A percentile compares a stretch with the other conserved stretches of the same genome.
phyloP scores from a whole-genome alignment of 176 grass and related monocot species.

The Carex pumila region DNA sequence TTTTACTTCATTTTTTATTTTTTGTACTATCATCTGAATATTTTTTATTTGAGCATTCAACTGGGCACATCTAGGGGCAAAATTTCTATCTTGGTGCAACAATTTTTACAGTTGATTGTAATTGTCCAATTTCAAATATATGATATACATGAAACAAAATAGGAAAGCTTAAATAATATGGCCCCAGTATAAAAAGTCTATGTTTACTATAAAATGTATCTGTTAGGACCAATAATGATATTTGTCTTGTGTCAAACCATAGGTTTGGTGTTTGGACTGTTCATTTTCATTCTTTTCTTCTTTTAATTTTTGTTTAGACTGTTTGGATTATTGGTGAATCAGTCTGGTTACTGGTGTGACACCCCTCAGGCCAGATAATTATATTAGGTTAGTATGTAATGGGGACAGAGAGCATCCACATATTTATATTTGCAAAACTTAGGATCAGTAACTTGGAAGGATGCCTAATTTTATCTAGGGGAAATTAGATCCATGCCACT shows the following conservation, averaged over 20 bases:
- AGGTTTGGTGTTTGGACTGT: not conserved
- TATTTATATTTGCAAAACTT: conserved; percentile 1
- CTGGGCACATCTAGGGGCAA: not conserved
- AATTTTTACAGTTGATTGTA: not conserved
- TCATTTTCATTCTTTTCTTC: not conserved
- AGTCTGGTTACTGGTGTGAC: not conserved
- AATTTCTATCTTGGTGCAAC: not conserved
- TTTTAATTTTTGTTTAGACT: not conserved
- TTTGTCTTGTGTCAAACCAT: not conserved
- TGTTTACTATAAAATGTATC: not conserved
- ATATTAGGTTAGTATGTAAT: not conserved
- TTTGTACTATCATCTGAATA: not conserved
- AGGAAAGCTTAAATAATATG: not conserved
- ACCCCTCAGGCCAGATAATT: not conserved
- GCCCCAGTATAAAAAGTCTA: not conserved
- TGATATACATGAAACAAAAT: not conserved
- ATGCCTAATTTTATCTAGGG: not conserved
- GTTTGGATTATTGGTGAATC: not conserved
- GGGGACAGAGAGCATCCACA: not conserved
- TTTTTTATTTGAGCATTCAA: not conserved
- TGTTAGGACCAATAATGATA: not conserved
- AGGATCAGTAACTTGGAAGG: not conserved
- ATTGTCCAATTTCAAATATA: not conserved
- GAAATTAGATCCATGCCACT: too few species aligned
- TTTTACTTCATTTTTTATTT: not conserved